phyloP scores from a whole-genome alignment of 148 eudicot genomes.

The Beta vulgaris region DNA sequence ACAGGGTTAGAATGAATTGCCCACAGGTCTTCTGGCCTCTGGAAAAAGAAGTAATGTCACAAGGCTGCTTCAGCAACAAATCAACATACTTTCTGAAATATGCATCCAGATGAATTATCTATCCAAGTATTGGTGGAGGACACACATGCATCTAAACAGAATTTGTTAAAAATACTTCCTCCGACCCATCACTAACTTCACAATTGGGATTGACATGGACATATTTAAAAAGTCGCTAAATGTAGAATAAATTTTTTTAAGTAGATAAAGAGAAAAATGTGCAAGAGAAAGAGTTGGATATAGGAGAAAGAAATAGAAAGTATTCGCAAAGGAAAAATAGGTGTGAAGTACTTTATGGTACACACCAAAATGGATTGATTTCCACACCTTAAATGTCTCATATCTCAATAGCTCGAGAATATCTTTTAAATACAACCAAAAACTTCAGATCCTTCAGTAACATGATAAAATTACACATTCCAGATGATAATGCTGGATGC shows the following conservation, averaged over 20 bases:
- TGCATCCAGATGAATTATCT: not conserved
- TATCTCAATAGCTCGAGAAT: not conserved
- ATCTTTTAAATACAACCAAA: not conserved
- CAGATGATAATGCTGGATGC: not conserved
- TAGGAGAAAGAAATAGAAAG: not conserved
- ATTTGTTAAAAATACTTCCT: not conserved
- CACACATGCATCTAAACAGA: not conserved
- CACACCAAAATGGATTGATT: not conserved
- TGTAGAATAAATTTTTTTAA: no score
- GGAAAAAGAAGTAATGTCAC: slow-evolving; percentile 30
- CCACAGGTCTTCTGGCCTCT: slow-evolving; percentile 98
- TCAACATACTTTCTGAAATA: not conserved
- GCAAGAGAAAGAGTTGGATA: not conserved
- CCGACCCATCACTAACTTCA: not conserved
- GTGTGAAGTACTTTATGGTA: not conserved
- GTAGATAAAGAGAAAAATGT: not conserved
- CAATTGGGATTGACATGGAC: not conserved
- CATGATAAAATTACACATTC: not conserved
- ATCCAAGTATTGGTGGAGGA: not conserved
- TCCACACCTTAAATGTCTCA: not conserved
- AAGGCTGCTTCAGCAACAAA: slow-evolving; percentile 14
- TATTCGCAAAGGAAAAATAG: not conserved
- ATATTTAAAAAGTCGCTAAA: no score
- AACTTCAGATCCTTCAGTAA: not conserved
- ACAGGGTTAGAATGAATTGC: slow-evolving; percentile 87